Conservation (phyloP, 768 basidiomycete genomes). For the Termitomyces sp. region DNA sequence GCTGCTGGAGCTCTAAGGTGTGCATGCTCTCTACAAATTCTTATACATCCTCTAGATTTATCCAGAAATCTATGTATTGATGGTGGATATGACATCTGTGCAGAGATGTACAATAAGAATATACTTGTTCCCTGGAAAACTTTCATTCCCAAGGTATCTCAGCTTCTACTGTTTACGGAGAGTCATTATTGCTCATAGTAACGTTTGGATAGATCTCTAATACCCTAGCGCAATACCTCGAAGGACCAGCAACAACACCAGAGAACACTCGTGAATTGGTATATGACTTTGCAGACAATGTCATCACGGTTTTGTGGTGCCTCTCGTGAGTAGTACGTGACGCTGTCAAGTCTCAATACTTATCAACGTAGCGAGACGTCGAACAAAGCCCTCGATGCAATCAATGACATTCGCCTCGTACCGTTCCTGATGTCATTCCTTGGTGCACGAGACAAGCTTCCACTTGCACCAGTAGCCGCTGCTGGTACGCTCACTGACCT, state of each 20-base stretch:
- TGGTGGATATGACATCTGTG: constrained; percentile 92
- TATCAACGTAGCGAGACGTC: constrained; percentile 72
- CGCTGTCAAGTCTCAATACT: constrained; percentile 1
- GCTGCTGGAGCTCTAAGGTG: constrained; percentile 86
- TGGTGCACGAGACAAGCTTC: constrained; percentile 60
- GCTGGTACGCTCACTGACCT: constrained; percentile 51
- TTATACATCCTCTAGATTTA: background rate
- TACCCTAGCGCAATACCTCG: constrained; percentile 63
- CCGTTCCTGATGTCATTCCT: constrained; percentile 93
- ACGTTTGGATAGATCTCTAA: constrained; percentile 56
- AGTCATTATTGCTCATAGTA: background rate
- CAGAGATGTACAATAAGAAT: constrained; percentile 97
- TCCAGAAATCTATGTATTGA: constrained; percentile 91
- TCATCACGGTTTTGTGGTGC: constrained; percentile 92
- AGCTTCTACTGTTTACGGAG: background rate
- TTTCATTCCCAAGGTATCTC: constrained; percentile 71
- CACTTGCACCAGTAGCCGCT: constrained; percentile 67
- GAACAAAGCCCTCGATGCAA: constrained; percentile 83
- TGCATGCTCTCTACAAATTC: constrained; percentile 17
- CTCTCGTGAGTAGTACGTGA: constrained; percentile 65
- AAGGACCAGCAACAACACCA: constrained; percentile 53
- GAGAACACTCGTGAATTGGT: constrained; percentile 72
- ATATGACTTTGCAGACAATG: constrained; percentile 86
- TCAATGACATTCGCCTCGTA: constrained; percentile 73
- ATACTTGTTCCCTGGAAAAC: constrained; percentile 71